Conservation (phyloP, 768 basidiomycete species). For the Amanita brunnescens region DNA sequence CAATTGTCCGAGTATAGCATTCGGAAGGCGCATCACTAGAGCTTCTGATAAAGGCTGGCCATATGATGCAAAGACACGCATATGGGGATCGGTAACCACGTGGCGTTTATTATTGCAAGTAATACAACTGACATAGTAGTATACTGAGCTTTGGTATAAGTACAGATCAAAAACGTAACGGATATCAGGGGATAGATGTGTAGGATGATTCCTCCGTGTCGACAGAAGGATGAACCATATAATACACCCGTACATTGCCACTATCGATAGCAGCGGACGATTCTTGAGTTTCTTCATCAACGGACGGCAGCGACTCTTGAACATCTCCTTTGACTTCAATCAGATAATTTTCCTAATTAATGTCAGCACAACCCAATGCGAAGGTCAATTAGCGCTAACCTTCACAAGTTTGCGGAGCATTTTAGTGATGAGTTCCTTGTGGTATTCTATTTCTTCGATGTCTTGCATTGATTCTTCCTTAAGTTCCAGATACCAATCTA, state of each 20-base stretch:
- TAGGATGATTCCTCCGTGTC: conserved; percentile 56
- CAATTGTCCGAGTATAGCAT: neutral
- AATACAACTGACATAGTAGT: neutral
- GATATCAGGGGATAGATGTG: conserved; percentile 23
- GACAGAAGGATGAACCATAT: conserved; percentile 87
- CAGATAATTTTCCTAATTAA: conserved; percentile 68
- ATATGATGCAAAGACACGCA: neutral
- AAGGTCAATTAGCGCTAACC: conserved; percentile 34
- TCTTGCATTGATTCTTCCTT: conserved; percentile 78
- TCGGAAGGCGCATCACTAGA: conserved; percentile 2
- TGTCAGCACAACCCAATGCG: neutral
- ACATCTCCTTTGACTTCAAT: conserved; percentile 80
- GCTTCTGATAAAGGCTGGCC: neutral
- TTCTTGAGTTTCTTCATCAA: conserved; percentile 49
- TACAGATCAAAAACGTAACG: neutral
- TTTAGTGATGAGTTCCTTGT: conserved; percentile 86
- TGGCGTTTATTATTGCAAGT: too few species aligned
- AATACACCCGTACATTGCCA: conserved; percentile 63
- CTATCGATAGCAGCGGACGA: conserved; percentile 41
- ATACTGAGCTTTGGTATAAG: neutral
- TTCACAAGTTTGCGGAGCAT: conserved; percentile 85
- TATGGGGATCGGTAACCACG: neutral
- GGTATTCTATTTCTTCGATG: conserved; percentile 82
- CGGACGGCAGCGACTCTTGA: conserved; percentile 66
- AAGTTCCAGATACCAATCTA: conserved; percentile 94